Percentiles rank a stretch among this genome's conserved stretches.
phyloP scores from a whole-genome alignment of 2,329 filamentous ascomycete species.

The Pseudophaeomoniella oleicola region DNA sequence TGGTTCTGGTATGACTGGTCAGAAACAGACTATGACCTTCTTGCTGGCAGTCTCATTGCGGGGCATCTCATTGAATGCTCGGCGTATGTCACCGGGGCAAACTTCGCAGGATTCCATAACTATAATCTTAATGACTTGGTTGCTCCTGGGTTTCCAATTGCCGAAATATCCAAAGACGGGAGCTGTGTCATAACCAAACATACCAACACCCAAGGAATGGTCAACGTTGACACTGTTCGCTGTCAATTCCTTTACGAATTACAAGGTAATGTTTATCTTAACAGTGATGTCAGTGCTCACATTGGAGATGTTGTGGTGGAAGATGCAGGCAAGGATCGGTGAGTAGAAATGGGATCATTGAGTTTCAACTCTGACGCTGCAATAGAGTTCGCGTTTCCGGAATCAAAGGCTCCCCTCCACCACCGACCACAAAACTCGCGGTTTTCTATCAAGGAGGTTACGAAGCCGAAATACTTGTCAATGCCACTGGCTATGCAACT shows the following conservation, averaged over 20 bases:
- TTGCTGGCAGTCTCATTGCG: conserved; percentile 25
- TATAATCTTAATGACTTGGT: conserved; percentile 21
- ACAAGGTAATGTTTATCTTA: conserved; percentile 41
- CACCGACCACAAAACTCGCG: conserved; percentile 36
- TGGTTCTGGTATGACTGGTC: conserved; percentile 29
- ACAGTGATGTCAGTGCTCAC: conserved; percentile 41
- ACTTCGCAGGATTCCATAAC: conserved; percentile 28
- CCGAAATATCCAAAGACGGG: conserved; percentile 27
- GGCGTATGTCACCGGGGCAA: conserved; percentile 28
- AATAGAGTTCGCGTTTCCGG: conserved; percentile 33
- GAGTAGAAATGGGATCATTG: too few species aligned
- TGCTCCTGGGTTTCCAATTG: conserved; percentile 31
- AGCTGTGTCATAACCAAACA: conserved; percentile 30
- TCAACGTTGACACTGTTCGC: conserved; percentile 35
- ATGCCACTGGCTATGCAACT: too few species aligned
- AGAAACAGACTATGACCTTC: conserved; percentile 19
- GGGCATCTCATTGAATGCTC: conserved; percentile 26
- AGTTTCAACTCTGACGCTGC: too few species aligned
- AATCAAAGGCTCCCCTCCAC: conserved; percentile 28
- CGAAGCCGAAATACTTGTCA: conserved; percentile 34
- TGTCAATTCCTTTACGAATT: conserved; percentile 41
- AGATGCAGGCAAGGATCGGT: conserved; percentile 33
- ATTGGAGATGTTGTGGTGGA: conserved; percentile 37
- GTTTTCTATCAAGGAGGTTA: conserved; percentile 31
- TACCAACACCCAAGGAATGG: conserved; percentile 21